Conservation (phyloP, 768 basidiomycete species). For the Amanita pseudoporphyria region DNA sequence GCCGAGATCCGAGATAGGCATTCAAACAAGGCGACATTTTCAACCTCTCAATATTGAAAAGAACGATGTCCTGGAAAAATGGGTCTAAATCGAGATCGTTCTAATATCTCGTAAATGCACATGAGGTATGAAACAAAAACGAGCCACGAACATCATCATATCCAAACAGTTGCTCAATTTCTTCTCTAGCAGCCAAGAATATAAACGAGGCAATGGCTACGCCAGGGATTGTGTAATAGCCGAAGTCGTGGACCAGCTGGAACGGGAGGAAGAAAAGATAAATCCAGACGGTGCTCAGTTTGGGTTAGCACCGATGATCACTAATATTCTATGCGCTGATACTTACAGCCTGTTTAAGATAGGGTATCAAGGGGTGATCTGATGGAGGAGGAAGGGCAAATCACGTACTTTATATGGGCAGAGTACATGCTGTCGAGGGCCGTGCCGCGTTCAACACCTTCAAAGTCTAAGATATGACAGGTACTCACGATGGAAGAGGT, state of each 20-base stretch:
- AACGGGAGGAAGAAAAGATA: conserved; percentile 75
- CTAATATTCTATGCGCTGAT: background rate
- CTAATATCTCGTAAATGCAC: conserved; percentile 16
- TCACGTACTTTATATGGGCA: conserved; percentile 44
- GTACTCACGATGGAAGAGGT: conserved; percentile 54
- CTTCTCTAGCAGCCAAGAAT: conserved; percentile 63
- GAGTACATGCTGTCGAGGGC: conserved; percentile 40
- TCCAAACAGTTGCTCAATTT: conserved; percentile 65
- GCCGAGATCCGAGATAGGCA: conserved; percentile 25
- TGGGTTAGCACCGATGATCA: background rate
- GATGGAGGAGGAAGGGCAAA: background rate
- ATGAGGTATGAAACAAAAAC: background rate
- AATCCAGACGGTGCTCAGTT: conserved; percentile 49
- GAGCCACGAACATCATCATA: conserved; percentile 43
- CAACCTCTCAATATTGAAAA: conserved; percentile 45
- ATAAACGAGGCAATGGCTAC: conserved; percentile 60
- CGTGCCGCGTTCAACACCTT: background rate
- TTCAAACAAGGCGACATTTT: conserved; percentile 42
- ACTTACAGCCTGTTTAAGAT: conserved; percentile 22
- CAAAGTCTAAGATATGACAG: background rate
- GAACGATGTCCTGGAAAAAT: conserved; percentile 49
- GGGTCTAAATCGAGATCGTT: conserved; percentile 62
- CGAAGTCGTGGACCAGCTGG: conserved; percentile 55
- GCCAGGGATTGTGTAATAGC: conserved; percentile 58
- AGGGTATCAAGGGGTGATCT: background rate